A percentile compares a stretch with the other conserved stretches of the same genome.
Evolutionary conservation across 164 flowering plant species (phyloP).

Genomic region (Akebia trifoliata): DNA sequence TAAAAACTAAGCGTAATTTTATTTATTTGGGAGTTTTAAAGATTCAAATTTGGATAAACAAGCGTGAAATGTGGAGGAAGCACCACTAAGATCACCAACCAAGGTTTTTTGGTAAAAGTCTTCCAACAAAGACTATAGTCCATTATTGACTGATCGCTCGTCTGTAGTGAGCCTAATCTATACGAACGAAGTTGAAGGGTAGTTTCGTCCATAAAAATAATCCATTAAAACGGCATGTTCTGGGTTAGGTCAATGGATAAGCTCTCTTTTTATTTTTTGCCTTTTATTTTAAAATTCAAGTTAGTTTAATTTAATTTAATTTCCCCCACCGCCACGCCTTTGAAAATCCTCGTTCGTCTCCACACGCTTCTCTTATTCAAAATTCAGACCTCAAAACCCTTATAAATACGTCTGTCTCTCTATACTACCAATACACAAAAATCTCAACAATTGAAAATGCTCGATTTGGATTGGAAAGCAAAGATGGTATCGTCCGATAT

Average conservation of each 20-base stretch:
- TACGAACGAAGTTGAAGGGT: too few relatives aligned
- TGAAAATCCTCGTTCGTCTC: conserved; percentile 25
- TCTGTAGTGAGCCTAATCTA: too few relatives aligned
- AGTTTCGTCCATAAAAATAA: too few relatives aligned
- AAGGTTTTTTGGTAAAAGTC: too few relatives aligned
- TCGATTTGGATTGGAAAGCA: conserved; percentile 28
- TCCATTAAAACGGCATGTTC: too few relatives aligned
- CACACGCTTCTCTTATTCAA: conserved; percentile 26
- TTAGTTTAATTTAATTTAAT: not conserved
- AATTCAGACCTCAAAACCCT: conserved; percentile 2
- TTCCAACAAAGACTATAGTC: too few relatives aligned
- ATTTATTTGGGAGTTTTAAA: too few relatives aligned
- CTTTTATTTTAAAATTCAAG: not conserved
- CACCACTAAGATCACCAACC: too few relatives aligned
- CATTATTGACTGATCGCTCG: too few relatives aligned
- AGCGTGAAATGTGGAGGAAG: too few relatives aligned
- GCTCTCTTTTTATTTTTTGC: conserved; percentile 12
- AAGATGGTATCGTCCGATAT: conserved; percentile 20
- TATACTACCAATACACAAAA: not conserved
- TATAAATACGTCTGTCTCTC: conserved; percentile 24
- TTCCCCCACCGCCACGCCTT: conserved; percentile 20
- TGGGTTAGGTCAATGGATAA: conserved; percentile 32
- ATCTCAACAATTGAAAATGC: conserved; percentile 29
- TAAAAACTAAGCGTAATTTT: too few relatives aligned
- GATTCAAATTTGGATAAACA: too few relatives aligned